These are phyloP conservation scores for Neoarthrinium moseri DNA, from an alignment of 2,329 filamentous ascomycete species.

Conservation along the genomic window DNA sequence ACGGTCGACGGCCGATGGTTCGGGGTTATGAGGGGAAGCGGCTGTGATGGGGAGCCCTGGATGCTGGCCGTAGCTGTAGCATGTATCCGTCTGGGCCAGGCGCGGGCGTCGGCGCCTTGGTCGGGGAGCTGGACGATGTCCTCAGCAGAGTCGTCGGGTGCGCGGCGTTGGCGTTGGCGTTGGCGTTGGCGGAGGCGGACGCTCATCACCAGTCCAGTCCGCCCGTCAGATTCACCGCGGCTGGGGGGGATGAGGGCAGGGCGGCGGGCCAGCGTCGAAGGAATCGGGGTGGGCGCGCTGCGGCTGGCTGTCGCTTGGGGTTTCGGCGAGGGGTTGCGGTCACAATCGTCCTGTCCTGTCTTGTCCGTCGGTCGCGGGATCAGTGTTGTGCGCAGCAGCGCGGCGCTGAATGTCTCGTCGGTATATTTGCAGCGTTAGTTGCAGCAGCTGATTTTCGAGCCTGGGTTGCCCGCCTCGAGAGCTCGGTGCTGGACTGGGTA, in stretches of 20 bases:
- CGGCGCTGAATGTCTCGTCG: background rate
- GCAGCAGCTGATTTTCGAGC: constrained; percentile 4
- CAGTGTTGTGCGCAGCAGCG: too few species aligned
- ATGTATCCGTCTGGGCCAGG: constrained; percentile 6
- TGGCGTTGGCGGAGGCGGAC: background rate
- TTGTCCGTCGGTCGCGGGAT: too few species aligned
- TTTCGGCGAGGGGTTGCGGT: too few species aligned
- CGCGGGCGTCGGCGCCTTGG: constrained; percentile 4
- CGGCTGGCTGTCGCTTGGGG: too few species aligned
- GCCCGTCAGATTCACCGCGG: background rate
- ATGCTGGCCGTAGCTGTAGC: constrained; percentile 3
- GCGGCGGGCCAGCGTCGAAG: background rate
- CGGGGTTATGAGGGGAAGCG: constrained; percentile 17
- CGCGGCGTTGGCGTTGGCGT: background rate
- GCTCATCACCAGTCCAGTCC: too few species aligned
- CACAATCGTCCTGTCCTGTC: too few species aligned
- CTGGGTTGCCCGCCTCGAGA: constrained; percentile 2
- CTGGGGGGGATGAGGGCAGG: background rate
- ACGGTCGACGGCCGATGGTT: constrained; percentile 1
- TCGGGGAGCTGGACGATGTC: background rate
- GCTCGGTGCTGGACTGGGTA: constrained; percentile 3
- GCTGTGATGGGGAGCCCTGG: constrained; percentile 8
- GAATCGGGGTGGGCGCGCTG: background rate
- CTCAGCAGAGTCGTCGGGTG: background rate
- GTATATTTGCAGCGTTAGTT: background rate